Conservation (phyloP, 2,329 filamentous ascomycete species). For the Colletotrichum sp. region DNA sequence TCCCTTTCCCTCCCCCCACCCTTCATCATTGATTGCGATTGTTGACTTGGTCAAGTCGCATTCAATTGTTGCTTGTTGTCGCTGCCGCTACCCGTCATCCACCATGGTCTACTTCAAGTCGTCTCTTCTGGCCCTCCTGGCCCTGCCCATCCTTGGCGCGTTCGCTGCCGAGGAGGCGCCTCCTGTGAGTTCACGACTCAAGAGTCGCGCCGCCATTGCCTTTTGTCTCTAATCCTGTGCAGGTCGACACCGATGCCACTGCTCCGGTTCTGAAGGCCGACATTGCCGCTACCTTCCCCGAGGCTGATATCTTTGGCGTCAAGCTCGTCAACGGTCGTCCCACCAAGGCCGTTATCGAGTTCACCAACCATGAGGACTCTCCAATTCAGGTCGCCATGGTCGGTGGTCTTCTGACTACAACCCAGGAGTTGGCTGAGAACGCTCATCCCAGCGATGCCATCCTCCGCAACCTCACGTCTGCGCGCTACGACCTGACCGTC, state of each 20-base stretch:
- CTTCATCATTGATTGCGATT: slow-evolving; percentile 33
- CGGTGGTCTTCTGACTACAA: slow-evolving; percentile 73
- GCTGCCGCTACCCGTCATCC: slow-evolving; percentile 17
- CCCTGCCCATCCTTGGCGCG: slow-evolving; percentile 70
- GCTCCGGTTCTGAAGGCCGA: slow-evolving; percentile 61
- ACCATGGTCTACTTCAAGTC: slow-evolving; percentile 78
- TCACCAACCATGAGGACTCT: slow-evolving; percentile 82
- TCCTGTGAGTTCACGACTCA: slow-evolving; percentile 48
- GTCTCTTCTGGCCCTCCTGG: slow-evolving; percentile 74
- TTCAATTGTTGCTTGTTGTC: slow-evolving; percentile 1
- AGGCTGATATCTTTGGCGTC: slow-evolving; percentile 87
- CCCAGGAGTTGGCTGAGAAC: slow-evolving; percentile 55
- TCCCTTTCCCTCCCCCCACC: neutral
- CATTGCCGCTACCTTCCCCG: slow-evolving; percentile 66
- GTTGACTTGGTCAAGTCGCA: slow-evolving; percentile 19
- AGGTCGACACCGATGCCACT: slow-evolving; percentile 25
- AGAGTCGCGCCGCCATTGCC: neutral
- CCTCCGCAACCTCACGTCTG: slow-evolving; percentile 83
- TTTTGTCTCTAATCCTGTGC: slow-evolving; percentile 7
- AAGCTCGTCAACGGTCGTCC: slow-evolving; percentile 94
- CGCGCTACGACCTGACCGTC: slow-evolving; percentile 76
- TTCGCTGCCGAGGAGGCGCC: slow-evolving; percentile 58
- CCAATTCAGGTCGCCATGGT: slow-evolving; percentile 79
- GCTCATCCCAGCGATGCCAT: slow-evolving; percentile 58
- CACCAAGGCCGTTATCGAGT: slow-evolving; percentile 80